Evolutionary conservation across 768 basidiomycete genomes (phyloP).

Genomic region (Termitomyces titanicus): DNA sequence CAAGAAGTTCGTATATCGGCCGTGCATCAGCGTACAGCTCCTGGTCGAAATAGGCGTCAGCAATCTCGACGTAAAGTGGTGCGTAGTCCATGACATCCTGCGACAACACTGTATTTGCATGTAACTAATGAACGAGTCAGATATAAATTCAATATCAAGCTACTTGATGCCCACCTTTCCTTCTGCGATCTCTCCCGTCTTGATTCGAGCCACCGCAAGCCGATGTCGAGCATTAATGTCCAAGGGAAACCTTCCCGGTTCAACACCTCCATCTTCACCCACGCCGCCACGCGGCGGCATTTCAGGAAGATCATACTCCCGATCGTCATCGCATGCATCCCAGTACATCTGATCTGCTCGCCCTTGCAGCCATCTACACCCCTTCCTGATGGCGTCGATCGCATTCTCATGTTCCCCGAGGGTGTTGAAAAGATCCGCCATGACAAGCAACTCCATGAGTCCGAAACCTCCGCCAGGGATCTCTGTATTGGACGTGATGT

Average conservation of each 20-base stretch:
- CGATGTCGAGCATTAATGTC: slow-evolving; percentile 82
- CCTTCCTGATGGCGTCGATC: slow-evolving; percentile 64
- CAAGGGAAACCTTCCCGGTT: slow-evolving; percentile 56
- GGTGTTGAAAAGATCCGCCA: slow-evolving; percentile 81
- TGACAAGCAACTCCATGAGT: slow-evolving; percentile 70
- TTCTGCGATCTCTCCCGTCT: slow-evolving; percentile 74
- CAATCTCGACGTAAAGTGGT: slow-evolving; percentile 77
- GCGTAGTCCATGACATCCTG: slow-evolving; percentile 78
- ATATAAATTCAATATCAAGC: neutral
- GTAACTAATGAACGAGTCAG: slow-evolving; percentile 45
- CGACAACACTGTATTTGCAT: slow-evolving; percentile 66
- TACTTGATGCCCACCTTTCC: slow-evolving; percentile 58
- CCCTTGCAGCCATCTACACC: slow-evolving; percentile 91
- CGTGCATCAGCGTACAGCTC: slow-evolving; percentile 77
- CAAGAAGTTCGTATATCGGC: slow-evolving; percentile 76
- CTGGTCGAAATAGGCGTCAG: slow-evolving; percentile 77
- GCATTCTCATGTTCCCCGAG: slow-evolving; percentile 66
- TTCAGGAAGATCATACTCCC: slow-evolving; percentile 72
- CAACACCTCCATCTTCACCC: slow-evolving; percentile 42
- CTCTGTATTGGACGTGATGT: slow-evolving; percentile 22
- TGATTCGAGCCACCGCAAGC: slow-evolving; percentile 78
- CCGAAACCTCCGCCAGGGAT: slow-evolving; percentile 52
- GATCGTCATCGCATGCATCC: slow-evolving; percentile 81
- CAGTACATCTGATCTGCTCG: slow-evolving; percentile 69
- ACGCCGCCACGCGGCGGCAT: slow-evolving; percentile 20